These are phyloP conservation scores for Talaromyces stipitatus DNA, from an alignment of 495 filamentous ascomycete species.

Conservation along the genomic window DNA sequence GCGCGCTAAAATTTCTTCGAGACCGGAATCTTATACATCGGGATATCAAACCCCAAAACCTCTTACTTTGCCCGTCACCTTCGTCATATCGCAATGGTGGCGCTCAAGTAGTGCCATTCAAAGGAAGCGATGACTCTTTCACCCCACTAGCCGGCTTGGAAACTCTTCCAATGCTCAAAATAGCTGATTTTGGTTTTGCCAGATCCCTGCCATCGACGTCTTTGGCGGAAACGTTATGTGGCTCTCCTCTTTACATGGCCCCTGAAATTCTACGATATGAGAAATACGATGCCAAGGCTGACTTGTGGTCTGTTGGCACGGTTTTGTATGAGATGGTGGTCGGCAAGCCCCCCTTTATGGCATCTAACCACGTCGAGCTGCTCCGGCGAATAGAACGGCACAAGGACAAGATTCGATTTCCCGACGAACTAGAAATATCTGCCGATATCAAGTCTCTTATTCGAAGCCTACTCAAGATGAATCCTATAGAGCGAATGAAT, in stretches of 20 bases:
- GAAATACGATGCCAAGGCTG: conserved; percentile 93
- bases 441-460: conserved; percentile 76
- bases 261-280: conserved; percentile 96
- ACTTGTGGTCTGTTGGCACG: conserved; percentile 95
- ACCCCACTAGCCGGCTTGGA: conserved; percentile 76
- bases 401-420: conserved; percentile 77
- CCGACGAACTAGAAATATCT: conserved; percentile 63
- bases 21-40: conserved; percentile 84
- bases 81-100: conserved; percentile 45
- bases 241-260: conserved; percentile 98
- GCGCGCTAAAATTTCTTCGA: conserved; percentile 82
- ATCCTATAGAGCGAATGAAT: conserved; percentile 72
- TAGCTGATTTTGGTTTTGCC: conserved; percentile 97
- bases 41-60: conserved; percentile 96
- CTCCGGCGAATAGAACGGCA: conserved; percentile 82
- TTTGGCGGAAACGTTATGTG: conserved; percentile 90
- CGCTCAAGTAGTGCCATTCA: conserved; percentile 45
- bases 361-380: conserved; percentile 88
- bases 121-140: conserved; percentile 66
- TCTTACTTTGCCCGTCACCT: conserved; percentile 80
- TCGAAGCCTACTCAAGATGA: conserved; percentile 71
- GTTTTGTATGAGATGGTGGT: conserved; percentile 92
- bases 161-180: conserved; percentile 88
- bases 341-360: conserved; percentile 84
- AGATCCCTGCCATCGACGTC: conserved; percentile 81